Evolutionary conservation across 495 filamentous ascomycete genomes (phyloP).

Genomic region (Achaetomiella virescens): DNA sequence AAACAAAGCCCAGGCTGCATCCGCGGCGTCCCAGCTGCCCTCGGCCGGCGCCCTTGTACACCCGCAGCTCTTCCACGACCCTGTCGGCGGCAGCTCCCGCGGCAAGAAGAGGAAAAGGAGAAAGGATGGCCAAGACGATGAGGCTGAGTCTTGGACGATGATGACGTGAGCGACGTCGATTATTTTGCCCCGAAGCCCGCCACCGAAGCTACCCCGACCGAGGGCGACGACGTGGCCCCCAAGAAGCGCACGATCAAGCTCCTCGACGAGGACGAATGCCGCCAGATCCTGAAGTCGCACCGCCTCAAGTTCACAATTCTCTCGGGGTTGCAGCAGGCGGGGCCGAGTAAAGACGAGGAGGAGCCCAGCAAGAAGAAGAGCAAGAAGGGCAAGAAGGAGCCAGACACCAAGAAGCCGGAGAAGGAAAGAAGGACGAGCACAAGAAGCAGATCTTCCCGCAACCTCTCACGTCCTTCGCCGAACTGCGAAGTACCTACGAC

Average conservation of each 20-base stretch:
- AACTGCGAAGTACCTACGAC: slow-evolving; percentile 62
- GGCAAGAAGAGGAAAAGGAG: slow-evolving; percentile 48
- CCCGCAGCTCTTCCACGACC: slow-evolving; percentile 47
- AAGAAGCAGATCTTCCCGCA: slow-evolving; percentile 58
- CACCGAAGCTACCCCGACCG: slow-evolving; percentile 3
- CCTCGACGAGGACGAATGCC: slow-evolving; percentile 59
- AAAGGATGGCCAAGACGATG: slow-evolving; percentile 21
- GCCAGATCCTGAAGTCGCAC: slow-evolving; percentile 69
- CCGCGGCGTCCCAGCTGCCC: slow-evolving; percentile 33
- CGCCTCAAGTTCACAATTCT: slow-evolving; percentile 81
- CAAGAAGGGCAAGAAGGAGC: slow-evolving; percentile 29
- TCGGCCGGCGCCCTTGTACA: slow-evolving; percentile 45
- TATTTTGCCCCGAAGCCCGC: slow-evolving; percentile 41
- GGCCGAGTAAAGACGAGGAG: slow-evolving; percentile 36
- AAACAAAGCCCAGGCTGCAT: slow-evolving; percentile 21
- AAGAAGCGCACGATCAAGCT: slow-evolving; percentile 28
- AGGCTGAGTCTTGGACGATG: slow-evolving; percentile 22
- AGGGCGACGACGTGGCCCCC: slow-evolving; percentile 19
- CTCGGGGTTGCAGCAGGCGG: slow-evolving; percentile 29
- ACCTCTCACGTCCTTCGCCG: slow-evolving; percentile 69
- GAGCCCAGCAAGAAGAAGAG: slow-evolving; percentile 46
- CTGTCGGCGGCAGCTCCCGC: slow-evolving; percentile 21
- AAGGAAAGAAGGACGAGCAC: slow-evolving; percentile 43
- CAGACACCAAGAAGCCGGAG: slow-evolving; percentile 35
- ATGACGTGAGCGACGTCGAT: slow-evolving; percentile 36